Base-by-base conservation (phyloP, 2,329 filamentous ascomycete species). In the Trichoderma sp. region DNA sequence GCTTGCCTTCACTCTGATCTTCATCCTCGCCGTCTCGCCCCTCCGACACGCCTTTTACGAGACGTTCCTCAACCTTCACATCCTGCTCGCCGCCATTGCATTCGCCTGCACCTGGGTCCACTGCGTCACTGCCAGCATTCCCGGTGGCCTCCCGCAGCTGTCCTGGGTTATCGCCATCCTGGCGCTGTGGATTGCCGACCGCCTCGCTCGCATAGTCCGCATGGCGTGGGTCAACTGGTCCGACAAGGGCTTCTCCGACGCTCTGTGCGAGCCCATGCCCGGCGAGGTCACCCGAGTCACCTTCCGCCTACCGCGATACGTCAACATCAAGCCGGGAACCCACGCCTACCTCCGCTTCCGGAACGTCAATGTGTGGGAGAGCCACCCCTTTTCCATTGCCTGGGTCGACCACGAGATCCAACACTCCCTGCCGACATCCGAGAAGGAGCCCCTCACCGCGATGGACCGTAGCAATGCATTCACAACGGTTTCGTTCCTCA, bases 1-100 rank as follows among this genome's bases (percentile, higher is more conserved):
- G 2, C 79, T 88, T 63, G 86, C 88, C 47, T 88, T 97, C 78
- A 76, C 88, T 53, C 79, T 92, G 58, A 85, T 98, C 59, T 78
- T 92, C 68, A 77, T 97, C 66, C 84, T 91, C 32, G 91, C 94
- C 11, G 84, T 92, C 68, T 95, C 94, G 3, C 92, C 94, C 0
- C 79, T 99, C 66, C 91, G 96, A 73, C 95, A 98, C 81, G 94
- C 95, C 50, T 98, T 97, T 80, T 99, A 99, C 84, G 96, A 99
- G 83, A 97, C 94, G 1, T 99, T 99, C 83, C 87, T 98, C 76
- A 93, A 93, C 79, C 82, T 92, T 34, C 96, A 98, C 82, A 94
- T 97, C 76, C 80, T 93, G 47, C 83, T 97, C 65, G 94, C 91
- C 50, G 81, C 91, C 43, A 78, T 93, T 68, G 84, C 86, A 62